Evolutionary conservation across 805 yeast genomes (phyloP), one percentile per base, ranked within the genome.

Genomic region (Wickerhamomyces ciferrii): DNA sequence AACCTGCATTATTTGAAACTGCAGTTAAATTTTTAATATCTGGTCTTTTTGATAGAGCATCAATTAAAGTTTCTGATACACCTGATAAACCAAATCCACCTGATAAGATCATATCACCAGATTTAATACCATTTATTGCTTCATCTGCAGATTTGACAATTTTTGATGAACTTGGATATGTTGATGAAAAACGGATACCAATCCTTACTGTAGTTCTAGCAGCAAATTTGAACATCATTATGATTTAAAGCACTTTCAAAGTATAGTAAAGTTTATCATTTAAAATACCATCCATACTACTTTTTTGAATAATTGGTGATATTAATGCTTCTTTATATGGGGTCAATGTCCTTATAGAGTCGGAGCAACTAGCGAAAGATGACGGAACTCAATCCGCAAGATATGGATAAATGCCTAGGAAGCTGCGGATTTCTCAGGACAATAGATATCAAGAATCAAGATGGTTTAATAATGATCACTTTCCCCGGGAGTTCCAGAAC

Each of bases 51-150:
- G 62, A 46, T 21, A 74, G 54, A 20, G 67, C 78, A 39, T 62
- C 58, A 39, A 74, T 67, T 23, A 72, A 58, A 2, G 75, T 70
- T 41, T 71, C 75, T 2, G 79, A 76, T 5, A 72, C 65, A 6
- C 79, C 79, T 48, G 73, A 66, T 18, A 73, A 53, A 0, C 79
- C 79, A 55, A 74, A 74, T 2, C 79, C 79, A 17, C 79, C 79
- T 17, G 72, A 65, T n/a, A 74, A 56, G 7, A 74, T 50, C 3
- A 71, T 64, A 43, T 61, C 56, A 42, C 62, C 54, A 11, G 70
- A 52, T 11, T 47, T 31, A 15, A 69, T 55, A 7, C 58, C 68
- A 23, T 49, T 52, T 27, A 68, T 48, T 2, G 72, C 72, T 18
- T 62, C 67, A 20, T 64, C 63, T 4, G 54, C 45, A 5, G 55